Evolutionary conservation across 495 filamentous ascomycete species (phyloP), one percentile per base, ranked within the genome.

Genomic region (Aspergillus hancockii): DNA sequence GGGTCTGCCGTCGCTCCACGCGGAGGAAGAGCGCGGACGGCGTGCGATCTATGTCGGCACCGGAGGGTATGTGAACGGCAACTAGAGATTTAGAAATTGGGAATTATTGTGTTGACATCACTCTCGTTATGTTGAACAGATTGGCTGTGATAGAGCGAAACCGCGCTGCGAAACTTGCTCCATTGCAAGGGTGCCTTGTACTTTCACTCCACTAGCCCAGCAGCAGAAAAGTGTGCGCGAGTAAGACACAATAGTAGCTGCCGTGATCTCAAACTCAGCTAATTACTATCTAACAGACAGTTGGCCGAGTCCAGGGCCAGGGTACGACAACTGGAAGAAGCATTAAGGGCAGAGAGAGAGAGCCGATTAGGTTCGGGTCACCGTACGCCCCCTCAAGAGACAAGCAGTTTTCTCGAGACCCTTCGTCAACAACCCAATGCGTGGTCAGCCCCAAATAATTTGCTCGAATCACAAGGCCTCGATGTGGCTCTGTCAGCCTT

Each of bases 101-200:
- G 13, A n/a, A 25, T 28, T 16, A 43, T 36, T 25, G 28, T 16
- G 36, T 36, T 25, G 28, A 51, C 31, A 10, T 8, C n/a, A 19
- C n/a, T 5, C n/a, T n/a, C 18, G 21, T 10, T 34, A 25, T 34
- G 49, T 14, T 8, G 3, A 1, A 32, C 40, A 72, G 70, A 69
- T 72, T 41, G 64, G 64, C 19, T 72, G 70, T 54, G 67, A 72
- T 43, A 57, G 58, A 36, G 63, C 28, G 6, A 57, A 68, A 32
- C 70, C 70, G 10, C 66, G 60, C 38, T 72, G 70, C 23, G 70
- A 72, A 47, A 68, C 61, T 10, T 72, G 70, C 36, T 53, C 57
- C 41, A 10, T 70, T 25, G 64, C 67, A 6, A 54, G 62, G 1
- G 45, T 67, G 0, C 61, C 59, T 21, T 72, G 70, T 49, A 66